Evolutionary conservation across 2,329 filamentous ascomycete species (phyloP), one percentile per base, ranked within the genome.

Genomic region (Aspergillus brunneoviolaceus): DNA sequence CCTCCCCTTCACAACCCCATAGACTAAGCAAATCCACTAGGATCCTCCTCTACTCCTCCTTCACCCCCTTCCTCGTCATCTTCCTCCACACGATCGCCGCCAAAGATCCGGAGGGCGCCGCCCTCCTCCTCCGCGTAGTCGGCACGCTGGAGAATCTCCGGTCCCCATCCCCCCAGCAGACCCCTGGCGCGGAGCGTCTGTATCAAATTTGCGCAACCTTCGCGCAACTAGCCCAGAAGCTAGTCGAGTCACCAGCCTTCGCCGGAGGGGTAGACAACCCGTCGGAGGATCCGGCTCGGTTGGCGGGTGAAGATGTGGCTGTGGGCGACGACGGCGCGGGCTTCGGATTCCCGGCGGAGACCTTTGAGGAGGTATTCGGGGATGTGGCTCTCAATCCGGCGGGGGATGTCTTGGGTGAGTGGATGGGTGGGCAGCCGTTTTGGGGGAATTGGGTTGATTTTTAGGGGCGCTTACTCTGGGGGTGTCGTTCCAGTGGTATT

Each of bases 71-170:
- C 55, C 63, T 70, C 14, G 65, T 70, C 4, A 58, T 61, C 2
- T 69, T 70, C 62, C 2, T 69, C 69, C 62, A 64, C 19, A 55
- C 60, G 4, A 61, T 66, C 19, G 61, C 65, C 4, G 60, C 64
- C 21, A 63, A 53, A 11, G 63, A 60, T 49, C 49, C 51, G 9
- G 58, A 57, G n/a, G 60, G 66, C 45, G 55, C 68, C 31, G 51
- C 50, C 23, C 54, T 69, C 6, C 59, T 69, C 2, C 56, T 65
- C 47, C 57, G 66, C 16, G 63, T 67, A 4, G 42, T 61, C 4
- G 29, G 11, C 10, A 67, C 59, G 3, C 35, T 66, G 11, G 42
- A 63, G 14, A 55, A 50, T 4, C 33, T 58, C 23, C 58, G 58
- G 14, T 19, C 42, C 6, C 50, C 58, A 2, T 63, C 62, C 2